Evolutionary conservation across 2,329 filamentous ascomycete genomes (phyloP), one percentile per base, ranked within the genome.

Genomic region (Aspergillus quadrilineatus): DNA sequence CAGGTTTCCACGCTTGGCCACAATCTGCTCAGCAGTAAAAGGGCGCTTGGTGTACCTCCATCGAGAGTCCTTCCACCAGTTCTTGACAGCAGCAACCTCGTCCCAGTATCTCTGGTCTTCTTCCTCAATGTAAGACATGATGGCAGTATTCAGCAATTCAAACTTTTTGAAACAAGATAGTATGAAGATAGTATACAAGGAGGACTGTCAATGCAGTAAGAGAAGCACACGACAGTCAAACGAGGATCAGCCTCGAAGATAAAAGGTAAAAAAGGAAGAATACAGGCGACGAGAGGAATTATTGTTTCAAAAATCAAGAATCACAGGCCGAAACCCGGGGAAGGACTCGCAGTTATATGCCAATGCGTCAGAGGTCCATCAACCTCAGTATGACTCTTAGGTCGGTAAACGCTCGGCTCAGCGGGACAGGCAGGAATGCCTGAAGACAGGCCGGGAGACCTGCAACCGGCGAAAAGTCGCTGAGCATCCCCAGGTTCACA

Each of bases 1-100:
- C 67, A 99, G 80, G 69, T 89, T 92, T 56, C 94, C 94, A 70
- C 94, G 84, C 85, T 99, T 99, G 51, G 90, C 88, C 62, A 96
- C 94, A 70, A 99, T 97, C 79, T 96, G 90, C 82, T 97, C 94
- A 32, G 94, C 92, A 4, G 92, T 96, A 75, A 94, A 99, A 26
- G 94, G 88, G 57, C 94, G 85, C 79, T 89, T 92, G 67, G 94
- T 99, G 77, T 90, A 85, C 73, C 90, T 85, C 94, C 94, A 99
- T 82, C 94, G 85, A 56, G 91, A 85, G 68, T 95, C 90, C 52
- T 81, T 83, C 94, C 94, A 99, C 94, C 94, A 99, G 75, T 89
- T 79, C 84, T 97, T 90, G 65, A 97, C 88, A 64, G 89, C 86
- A 68, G 88, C 85, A 58, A 97, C 91, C 73, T 99, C 94, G 65